Evolutionary conservation across 306 rosid species (phyloP), one percentile per base, ranked within the genome.

Genomic region (Dicorynia guianensis): DNA sequence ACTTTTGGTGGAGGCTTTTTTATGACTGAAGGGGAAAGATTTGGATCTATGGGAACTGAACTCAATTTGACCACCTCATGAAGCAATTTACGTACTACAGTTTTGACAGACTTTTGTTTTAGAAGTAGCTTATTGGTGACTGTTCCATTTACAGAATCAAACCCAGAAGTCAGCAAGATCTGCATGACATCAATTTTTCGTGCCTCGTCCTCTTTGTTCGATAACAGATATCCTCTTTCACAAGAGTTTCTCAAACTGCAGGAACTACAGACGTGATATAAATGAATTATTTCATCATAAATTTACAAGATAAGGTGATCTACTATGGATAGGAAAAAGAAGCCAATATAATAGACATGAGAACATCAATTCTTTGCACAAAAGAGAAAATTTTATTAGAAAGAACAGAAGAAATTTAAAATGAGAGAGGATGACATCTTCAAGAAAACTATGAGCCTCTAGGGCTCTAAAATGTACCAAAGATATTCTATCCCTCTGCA

Each of bases 181-280:
- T 97, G 92, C 97, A 90, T 95, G 47, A 95, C 47, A 79, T 95
- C 98, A 39, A 95, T 81, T 19, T 93, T 90, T 33, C 93, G 86
- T 8, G 96, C 98, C 84, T 92, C 97, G 0, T 92, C 97, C 84
- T 95, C 98, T 89, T 90, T 95, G 80, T 90, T 88, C 8, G 96
- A 87, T 65, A 95, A 58, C 76, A 95, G 79, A 77, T 88, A 95
- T 2, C 90, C 98, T 76, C 88, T 86, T 67, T 89, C 97, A 73
- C 98, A 95, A 48, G 92, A 80, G 86, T 82, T 92, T 80, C 98
- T 92, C 91, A 95, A 89, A 86, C 88, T 90, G 92, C 97, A 95
- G 86, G 98, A 92, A 90, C 97, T 95, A 81, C 98, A 95, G 75
- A 95, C 98, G 97, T 95, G 91, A 75, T 72, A 87, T 63, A 69